A percentile compares a stretch with the other conserved stretches of the same genome.
These are phyloP conservation scores for Cutaneotrichosporon cavernicola DNA, from an alignment of 1,284 basidiomycete genomes.

Conservation along the genomic window DNA sequence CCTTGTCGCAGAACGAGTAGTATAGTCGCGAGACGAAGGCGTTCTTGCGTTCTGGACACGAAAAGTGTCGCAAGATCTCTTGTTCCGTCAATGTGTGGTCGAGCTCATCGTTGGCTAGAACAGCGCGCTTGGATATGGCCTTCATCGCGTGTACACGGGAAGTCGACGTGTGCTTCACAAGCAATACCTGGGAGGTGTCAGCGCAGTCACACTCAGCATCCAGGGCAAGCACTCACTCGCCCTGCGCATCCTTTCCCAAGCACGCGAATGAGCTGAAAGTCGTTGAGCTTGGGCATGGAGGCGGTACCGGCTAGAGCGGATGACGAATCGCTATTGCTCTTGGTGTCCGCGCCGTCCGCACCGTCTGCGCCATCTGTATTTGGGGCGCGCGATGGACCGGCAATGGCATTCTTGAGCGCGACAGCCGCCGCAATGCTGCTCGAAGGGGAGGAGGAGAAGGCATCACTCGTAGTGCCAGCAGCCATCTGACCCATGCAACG, in stretches of 20 bases:
- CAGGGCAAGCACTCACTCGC: constrained; percentile 57
- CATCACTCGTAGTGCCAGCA: neutral
- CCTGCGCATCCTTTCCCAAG: constrained; percentile 95
- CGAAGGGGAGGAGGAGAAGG: neutral
- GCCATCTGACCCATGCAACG: constrained; percentile 4
- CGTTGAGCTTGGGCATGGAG: constrained; percentile 60
- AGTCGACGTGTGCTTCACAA: constrained; percentile 74
- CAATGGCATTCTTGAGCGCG: neutral
- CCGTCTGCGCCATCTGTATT: constrained; percentile 16
- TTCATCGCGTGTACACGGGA: constrained; percentile 83
- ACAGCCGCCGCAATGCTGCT: constrained; percentile 1
- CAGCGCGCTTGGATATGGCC: constrained; percentile 93
- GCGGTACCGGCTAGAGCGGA: neutral
- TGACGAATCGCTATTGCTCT: constrained; percentile 6
- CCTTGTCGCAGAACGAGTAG: constrained; percentile 94
- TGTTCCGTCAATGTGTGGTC: constrained; percentile 94
- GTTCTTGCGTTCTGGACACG: constrained; percentile 63
- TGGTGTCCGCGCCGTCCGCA: constrained; percentile 16
- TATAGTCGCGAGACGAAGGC: constrained; percentile 92
- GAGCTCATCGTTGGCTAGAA: constrained; percentile 90
- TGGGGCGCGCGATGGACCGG: constrained; percentile 10
- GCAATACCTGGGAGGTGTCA: constrained; percentile 59
- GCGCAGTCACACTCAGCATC: neutral
- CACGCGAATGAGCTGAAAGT: constrained; percentile 95
- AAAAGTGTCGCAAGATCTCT: constrained; percentile 84